Conservation (phyloP, 208 protist genomes). For the Leptomonas seymouri region DNA sequence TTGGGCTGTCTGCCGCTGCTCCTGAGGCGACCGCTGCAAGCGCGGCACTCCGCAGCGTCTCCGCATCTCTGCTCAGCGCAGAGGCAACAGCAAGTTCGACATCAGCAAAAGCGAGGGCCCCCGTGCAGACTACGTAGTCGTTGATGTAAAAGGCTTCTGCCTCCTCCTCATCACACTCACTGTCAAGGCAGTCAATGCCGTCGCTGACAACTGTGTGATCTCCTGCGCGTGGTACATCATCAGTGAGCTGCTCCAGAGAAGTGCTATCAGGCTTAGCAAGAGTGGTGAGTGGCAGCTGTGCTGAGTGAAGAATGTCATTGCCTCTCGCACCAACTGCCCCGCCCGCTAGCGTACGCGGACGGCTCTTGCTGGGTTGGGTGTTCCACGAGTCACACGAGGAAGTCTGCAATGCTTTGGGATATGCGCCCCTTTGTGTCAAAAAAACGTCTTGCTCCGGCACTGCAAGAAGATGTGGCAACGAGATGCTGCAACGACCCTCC, state of each 20-base stretch:
- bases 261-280: too few relatives aligned
- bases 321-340: too few relatives aligned
- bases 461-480: not conserved
- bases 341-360: too few relatives aligned
- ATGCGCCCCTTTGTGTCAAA: too few relatives aligned
- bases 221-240: not conserved
- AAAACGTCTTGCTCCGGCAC: too few relatives aligned
- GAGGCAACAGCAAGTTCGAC: constrained; percentile 21
- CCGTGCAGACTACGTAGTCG: constrained; percentile 65
- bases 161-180: not conserved
- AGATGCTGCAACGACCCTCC: not conserved
- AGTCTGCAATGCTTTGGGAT: too few relatives aligned
- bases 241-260: too few relatives aligned
- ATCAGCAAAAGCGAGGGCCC: constrained; percentile 55
- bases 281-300: too few relatives aligned
- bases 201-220: not conserved
- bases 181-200: not conserved
- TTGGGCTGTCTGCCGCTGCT: too few relatives aligned
- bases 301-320: too few relatives aligned
- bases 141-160: constrained; percentile 18
- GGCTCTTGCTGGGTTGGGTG: too few relatives aligned
- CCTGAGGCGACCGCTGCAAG: constrained; percentile 17
- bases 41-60: constrained; percentile 16
- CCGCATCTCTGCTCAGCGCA: constrained; percentile 11
- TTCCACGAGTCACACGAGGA: too few relatives aligned